phyloP scores from a whole-genome alignment of 1,284 basidiomycete species.

The Naganishia cerealis region DNA sequence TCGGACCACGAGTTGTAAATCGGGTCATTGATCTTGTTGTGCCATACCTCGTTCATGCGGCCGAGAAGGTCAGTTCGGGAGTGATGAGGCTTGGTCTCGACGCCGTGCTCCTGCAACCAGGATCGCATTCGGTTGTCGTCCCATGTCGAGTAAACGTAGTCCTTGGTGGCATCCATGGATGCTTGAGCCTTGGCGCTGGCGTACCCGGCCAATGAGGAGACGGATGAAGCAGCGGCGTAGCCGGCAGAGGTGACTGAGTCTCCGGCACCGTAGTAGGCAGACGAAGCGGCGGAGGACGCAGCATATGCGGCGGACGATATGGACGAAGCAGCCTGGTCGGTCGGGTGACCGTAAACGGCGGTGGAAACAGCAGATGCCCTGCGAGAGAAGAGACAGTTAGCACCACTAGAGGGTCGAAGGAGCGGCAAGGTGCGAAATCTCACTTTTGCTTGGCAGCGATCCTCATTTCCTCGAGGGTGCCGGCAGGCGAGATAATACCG shows the following conservation, averaged over 20 bases:
- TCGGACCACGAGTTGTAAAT: slow-evolving; percentile 82
- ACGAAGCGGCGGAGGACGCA: slow-evolving; percentile 32
- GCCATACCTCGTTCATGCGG: slow-evolving; percentile 69
- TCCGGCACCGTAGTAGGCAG: slow-evolving; percentile 57
- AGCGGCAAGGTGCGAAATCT: slow-evolving; percentile 33
- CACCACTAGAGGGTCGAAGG: slow-evolving; percentile 55
- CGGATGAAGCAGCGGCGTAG: slow-evolving; percentile 43
- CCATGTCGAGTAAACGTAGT: slow-evolving; percentile 87
- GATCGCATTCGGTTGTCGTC: slow-evolving; percentile 68
- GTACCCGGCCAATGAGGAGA: slow-evolving; percentile 48
- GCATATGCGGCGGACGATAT: slow-evolving; percentile 35
- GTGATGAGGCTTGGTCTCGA: slow-evolving; percentile 66
- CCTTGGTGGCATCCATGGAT: slow-evolving; percentile 69
- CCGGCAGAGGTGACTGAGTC: slow-evolving; percentile 42
- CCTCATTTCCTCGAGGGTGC: slow-evolving; percentile 74
- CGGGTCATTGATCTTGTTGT: slow-evolving; percentile 61
- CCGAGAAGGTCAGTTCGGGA: slow-evolving; percentile 67
- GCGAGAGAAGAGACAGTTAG: slow-evolving; percentile 48
- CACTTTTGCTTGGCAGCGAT: slow-evolving; percentile 70
- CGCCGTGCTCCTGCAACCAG: slow-evolving; percentile 73
- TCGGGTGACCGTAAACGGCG: slow-evolving; percentile 62
- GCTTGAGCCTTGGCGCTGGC: slow-evolving; percentile 58
- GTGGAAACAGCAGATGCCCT: slow-evolving; percentile 57
- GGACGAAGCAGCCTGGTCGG: slow-evolving; percentile 47
- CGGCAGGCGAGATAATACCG: slow-evolving; percentile 76